Percentiles rank a stretch among this genome's conserved stretches.
Evolutionary conservation across 352 stramenopile genomes (phyloP).

Genomic region (Phytophthora uliginosa): DNA sequence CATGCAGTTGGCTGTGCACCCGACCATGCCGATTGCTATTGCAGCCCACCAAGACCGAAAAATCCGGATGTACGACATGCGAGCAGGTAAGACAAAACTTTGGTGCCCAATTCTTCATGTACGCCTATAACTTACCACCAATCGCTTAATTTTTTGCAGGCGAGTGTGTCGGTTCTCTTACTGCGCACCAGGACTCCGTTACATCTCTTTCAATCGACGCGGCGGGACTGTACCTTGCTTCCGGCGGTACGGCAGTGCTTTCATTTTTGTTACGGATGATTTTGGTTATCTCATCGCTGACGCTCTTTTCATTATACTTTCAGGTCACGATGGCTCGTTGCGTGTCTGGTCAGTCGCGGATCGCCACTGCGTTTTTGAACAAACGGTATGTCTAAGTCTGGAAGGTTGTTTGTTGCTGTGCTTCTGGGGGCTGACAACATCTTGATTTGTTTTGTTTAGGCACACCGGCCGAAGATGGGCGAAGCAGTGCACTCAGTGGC

Average conservation of each 20-base stretch:
- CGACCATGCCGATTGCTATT: slow-evolving; percentile 87
- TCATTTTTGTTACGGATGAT: background rate
- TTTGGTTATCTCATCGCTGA: slow-evolving; percentile 1
- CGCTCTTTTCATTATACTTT: slow-evolving; percentile 3
- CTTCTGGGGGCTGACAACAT: background rate
- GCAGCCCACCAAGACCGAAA: slow-evolving; percentile 86
- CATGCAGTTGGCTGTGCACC: slow-evolving; percentile 68
- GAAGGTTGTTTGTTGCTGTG: background rate
- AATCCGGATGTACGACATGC: slow-evolving; percentile 91
- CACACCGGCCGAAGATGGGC: slow-evolving; percentile 83
- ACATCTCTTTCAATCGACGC: slow-evolving; percentile 85
- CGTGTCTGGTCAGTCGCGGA: slow-evolving; percentile 87
- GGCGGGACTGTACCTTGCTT: slow-evolving; percentile 78
- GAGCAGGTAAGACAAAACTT: slow-evolving; percentile 39
- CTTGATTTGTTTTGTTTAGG: slow-evolving; percentile 41
- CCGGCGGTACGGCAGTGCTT: slow-evolving; percentile 53
- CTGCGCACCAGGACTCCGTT: slow-evolving; percentile 86
- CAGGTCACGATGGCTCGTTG: slow-evolving; percentile 87
- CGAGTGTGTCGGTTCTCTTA: slow-evolving; percentile 81
- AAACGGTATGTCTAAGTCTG: slow-evolving; percentile 58
- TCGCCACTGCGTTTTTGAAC: slow-evolving; percentile 89
- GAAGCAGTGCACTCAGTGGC: slow-evolving; percentile 82
- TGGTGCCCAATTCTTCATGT: background rate
- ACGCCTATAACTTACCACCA: background rate
- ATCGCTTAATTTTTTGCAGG: slow-evolving; percentile 35